phyloP scores from a whole-genome alignment of 345 rosid genomes.

The Gossypium bickii region DNA sequence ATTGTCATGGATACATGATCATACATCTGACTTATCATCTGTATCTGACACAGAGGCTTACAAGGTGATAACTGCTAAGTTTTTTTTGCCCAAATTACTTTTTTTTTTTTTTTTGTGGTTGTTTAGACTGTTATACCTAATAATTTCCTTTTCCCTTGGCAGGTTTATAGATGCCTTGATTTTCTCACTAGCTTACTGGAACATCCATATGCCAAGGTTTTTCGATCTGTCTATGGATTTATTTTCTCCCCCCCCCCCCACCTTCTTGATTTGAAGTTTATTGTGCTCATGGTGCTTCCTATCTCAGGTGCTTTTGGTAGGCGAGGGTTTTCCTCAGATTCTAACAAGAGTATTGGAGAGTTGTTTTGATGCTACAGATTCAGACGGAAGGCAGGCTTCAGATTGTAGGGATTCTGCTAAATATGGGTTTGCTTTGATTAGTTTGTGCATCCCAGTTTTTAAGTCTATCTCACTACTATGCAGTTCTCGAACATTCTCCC shows the following conservation, averaged over 20 bases:
- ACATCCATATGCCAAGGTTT: constrained; percentile 84
- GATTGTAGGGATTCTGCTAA: constrained; percentile 43
- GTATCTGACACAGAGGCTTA: constrained; percentile 57
- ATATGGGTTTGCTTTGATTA: constrained; percentile 35
- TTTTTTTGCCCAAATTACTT: constrained; percentile 4
- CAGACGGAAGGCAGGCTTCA: constrained; percentile 40
- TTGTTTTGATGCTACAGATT: constrained; percentile 53
- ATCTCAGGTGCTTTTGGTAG: constrained; percentile 59
- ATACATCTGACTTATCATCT: constrained; percentile 41
- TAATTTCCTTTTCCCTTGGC: constrained; percentile 25
- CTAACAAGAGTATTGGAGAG: constrained; percentile 57
- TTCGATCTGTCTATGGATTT: constrained; percentile 13
- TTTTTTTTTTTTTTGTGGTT: neutral
- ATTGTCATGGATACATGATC: constrained; percentile 52
- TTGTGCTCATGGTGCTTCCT: constrained; percentile 13
- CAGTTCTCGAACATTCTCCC: constrained; percentile 38
- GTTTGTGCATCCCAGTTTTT: constrained; percentile 80
- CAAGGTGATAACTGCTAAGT: constrained; percentile 44
- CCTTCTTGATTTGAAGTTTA: neutral
- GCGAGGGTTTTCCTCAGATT: constrained; percentile 56
- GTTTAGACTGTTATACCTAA: constrained; percentile 20
- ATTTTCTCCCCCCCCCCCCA: neutral
- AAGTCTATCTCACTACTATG: constrained; percentile 61
- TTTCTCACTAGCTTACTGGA: constrained; percentile 77
- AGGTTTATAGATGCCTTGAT: constrained; percentile 71